Evolutionary conservation across 148 eudicot genomes (phyloP).

Genomic region (Nepenthes mirabilis): DNA sequence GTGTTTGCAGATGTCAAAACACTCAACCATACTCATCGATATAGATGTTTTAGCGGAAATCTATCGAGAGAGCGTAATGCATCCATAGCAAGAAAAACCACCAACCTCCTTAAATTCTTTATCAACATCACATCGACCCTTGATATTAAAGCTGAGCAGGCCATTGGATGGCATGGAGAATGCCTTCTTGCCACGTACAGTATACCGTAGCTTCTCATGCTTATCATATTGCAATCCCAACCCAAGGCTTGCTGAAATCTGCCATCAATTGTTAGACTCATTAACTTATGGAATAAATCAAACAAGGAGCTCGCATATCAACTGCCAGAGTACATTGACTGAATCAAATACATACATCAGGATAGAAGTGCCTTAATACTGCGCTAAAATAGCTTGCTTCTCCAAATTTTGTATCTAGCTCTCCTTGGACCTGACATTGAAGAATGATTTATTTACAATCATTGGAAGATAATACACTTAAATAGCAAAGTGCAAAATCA

Average conservation of each 20-base stretch:
- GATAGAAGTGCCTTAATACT: slow-evolving; percentile 50
- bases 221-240: slow-evolving; percentile 52
- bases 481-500: background rate
- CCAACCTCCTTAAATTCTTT: slow-evolving; percentile 63
- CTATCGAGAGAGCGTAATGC: background rate
- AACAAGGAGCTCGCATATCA: slow-evolving; percentile 1
- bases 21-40: background rate
- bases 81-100: background rate
- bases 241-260: slow-evolving; percentile 58
- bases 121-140: slow-evolving; percentile 57
- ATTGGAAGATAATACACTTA: background rate
- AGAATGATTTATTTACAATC: background rate
- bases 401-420: slow-evolving; percentile 74
- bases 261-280: slow-evolving; percentile 9
- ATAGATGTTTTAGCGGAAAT: background rate
- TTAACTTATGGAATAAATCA: slow-evolving; percentile 2
- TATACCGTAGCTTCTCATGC: slow-evolving; percentile 44
- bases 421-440: slow-evolving; percentile 54
- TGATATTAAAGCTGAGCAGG: slow-evolving; percentile 40
- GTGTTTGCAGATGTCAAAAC: too few species aligned
- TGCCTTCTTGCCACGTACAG: slow-evolving; percentile 54
- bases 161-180: slow-evolving; percentile 60
- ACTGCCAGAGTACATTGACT: background rate
- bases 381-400: slow-evolving; percentile 43
- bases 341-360: slow-evolving; percentile 33